Percentiles rank a stretch among this genome's conserved stretches.
These are phyloP conservation scores for Tympanopsis confertula DNA, from an alignment of 2,329 filamentous ascomycete species.

Conservation along the genomic window DNA sequence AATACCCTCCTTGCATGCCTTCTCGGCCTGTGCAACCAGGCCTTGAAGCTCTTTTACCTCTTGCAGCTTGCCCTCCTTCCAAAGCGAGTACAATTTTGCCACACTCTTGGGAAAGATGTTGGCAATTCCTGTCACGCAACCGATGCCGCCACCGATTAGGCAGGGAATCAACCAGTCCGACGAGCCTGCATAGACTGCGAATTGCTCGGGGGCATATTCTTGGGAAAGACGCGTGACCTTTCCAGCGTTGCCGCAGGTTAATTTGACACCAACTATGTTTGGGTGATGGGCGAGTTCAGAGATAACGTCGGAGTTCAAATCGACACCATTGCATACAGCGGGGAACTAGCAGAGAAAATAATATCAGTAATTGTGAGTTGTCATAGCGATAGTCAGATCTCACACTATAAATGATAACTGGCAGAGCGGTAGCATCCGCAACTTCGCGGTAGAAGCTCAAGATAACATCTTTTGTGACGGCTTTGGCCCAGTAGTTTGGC, in stretches of 20 bases:
- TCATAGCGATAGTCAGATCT: slow-evolving; percentile 7
- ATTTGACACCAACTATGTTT: slow-evolving; percentile 58
- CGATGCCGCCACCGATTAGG: slow-evolving; percentile 55
- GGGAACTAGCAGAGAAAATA: slow-evolving; percentile 58
- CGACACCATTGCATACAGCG: slow-evolving; percentile 49
- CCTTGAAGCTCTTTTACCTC: slow-evolving; percentile 27
- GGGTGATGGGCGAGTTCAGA: slow-evolving; percentile 45
- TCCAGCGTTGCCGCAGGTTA: slow-evolving; percentile 61
- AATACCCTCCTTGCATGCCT: slow-evolving; percentile 36
- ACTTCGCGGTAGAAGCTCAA: slow-evolving; percentile 23
- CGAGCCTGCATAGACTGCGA: slow-evolving; percentile 62
- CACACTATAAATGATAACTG: slow-evolving; percentile 15
- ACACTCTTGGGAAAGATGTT: slow-evolving; percentile 55
- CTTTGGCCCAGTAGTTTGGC: slow-evolving; percentile 26
- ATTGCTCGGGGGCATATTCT: slow-evolving; percentile 26
- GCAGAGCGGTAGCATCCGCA: slow-evolving; percentile 17
- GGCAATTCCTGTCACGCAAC: slow-evolving; percentile 60
- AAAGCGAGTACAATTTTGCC: slow-evolving; percentile 25
- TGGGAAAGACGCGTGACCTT: slow-evolving; percentile 53
- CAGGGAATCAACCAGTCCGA: slow-evolving; percentile 64
- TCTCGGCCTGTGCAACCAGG: slow-evolving; percentile 31
- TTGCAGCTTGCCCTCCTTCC: slow-evolving; percentile 20
- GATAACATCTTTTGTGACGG: slow-evolving; percentile 18
- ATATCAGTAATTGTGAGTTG: slow-evolving; percentile 6
- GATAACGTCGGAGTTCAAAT: slow-evolving; percentile 52